phyloP scores from a whole-genome alignment of 768 basidiomycete species.

The Phlegmacium glaucopus region DNA sequence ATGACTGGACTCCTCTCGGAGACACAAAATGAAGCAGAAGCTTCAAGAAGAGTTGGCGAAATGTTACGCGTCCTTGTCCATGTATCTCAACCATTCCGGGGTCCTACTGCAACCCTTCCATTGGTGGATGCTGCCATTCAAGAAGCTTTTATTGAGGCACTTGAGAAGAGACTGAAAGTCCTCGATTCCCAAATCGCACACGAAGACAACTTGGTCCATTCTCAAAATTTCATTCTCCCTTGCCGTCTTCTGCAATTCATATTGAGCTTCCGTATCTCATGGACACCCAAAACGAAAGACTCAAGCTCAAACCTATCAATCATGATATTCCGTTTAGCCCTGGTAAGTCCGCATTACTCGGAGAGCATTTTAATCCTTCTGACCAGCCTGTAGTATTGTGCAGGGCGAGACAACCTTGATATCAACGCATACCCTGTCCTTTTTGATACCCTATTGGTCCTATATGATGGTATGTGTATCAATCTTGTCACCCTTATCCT shows the following conservation, averaged over 20 bases:
- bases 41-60: conserved; percentile 52
- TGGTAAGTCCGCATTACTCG: conserved; percentile 39
- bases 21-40: conserved; percentile 20
- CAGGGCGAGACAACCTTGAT: conserved; percentile 50
- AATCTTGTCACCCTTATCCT: neutral
- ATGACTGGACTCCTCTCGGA: conserved; percentile 53
- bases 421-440: conserved; percentile 60
- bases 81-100: conserved; percentile 63
- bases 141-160: conserved; percentile 50
- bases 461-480: conserved; percentile 60
- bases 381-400: conserved; percentile 43
- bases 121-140: conserved; percentile 53
- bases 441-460: conserved; percentile 69
- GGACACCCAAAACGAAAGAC: conserved; percentile 51
- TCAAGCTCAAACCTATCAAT: conserved; percentile 38
- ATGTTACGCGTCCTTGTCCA: conserved; percentile 66
- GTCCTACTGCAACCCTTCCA: conserved; percentile 37
- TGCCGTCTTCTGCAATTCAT: conserved; percentile 71
- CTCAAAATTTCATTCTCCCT: conserved; percentile 50
- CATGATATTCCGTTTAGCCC: conserved; percentile 44
- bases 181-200: conserved; percentile 34
- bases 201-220: conserved; percentile 10
- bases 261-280: conserved; percentile 58
- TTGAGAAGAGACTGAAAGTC: conserved; percentile 43
- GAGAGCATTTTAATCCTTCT: neutral